These are phyloP conservation scores for Lentinula aciculospora DNA, from an alignment of 768 basidiomycete species.

Conservation along the genomic window DNA sequence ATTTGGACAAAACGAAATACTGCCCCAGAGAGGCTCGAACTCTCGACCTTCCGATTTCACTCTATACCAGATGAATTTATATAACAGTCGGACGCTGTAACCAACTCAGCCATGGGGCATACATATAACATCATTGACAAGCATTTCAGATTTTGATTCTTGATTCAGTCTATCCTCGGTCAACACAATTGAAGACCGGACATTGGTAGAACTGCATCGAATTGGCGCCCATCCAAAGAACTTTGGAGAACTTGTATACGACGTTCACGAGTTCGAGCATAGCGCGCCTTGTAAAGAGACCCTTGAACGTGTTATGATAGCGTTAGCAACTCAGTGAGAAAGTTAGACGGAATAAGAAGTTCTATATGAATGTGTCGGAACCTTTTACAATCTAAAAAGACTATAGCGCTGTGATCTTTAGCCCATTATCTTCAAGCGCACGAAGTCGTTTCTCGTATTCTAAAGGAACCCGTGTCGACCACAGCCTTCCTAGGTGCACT, in stretches of 20 bases:
- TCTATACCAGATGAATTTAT: too few relatives aligned
- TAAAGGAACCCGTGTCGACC: not conserved
- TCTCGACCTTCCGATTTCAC: not conserved
- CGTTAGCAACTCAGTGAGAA: not conserved
- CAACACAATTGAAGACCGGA: too few relatives aligned
- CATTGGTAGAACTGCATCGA: too few relatives aligned
- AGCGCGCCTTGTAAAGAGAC: too few relatives aligned
- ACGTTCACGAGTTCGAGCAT: too few relatives aligned
- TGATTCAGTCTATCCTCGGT: too few relatives aligned
- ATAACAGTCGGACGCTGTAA: slow-evolving; percentile 79
- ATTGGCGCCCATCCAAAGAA: too few relatives aligned
- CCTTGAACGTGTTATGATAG: not conserved
- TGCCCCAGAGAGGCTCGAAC: not conserved
- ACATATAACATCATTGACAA: too few relatives aligned
- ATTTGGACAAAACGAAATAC: not conserved
- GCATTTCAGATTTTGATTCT: not conserved
- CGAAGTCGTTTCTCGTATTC: not conserved
- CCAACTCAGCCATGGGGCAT: slow-evolving; percentile 78
- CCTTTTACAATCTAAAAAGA: not conserved
- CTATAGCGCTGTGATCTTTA: not conserved
- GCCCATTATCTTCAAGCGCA: not conserved
- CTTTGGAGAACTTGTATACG: too few relatives aligned
- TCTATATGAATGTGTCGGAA: not conserved
- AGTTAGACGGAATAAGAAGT: not conserved
- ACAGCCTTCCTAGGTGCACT: not conserved